Percentiles rank a stretch among this genome's conserved stretches.
These are phyloP conservation scores for Fragilariopsis cylindrus DNA, from an alignment of 108 stramenopile species.

Conservation along the genomic window DNA sequence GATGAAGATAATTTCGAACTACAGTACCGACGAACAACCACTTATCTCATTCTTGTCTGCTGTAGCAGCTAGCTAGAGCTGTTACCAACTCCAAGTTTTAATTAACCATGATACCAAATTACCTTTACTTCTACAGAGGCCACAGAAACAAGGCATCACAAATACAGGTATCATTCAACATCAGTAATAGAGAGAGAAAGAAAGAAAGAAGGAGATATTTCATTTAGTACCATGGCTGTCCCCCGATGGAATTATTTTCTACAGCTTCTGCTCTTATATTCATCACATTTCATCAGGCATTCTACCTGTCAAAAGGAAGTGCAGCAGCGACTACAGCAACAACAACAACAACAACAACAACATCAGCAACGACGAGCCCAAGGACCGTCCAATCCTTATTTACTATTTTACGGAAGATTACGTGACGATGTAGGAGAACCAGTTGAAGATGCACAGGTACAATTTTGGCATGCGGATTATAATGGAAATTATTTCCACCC, in stretches of 20 bases:
- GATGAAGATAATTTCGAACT: too few relatives aligned
- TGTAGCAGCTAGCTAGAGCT: too few relatives aligned
- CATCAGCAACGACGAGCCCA: background rate
- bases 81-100: too few relatives aligned
- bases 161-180: too few relatives aligned
- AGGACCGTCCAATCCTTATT: conserved; percentile 4
- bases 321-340: background rate
- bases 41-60: too few relatives aligned
- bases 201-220: too few relatives aligned
- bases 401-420: conserved; percentile 20
- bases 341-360: background rate
- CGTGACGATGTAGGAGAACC: conserved; percentile 31
- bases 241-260: background rate
- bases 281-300: background rate
- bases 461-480: conserved; percentile 35
- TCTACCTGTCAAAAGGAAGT: background rate
- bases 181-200: too few relatives aligned
- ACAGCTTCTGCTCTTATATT: background rate
- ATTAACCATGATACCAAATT: too few relatives aligned
- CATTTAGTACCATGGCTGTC: background rate
- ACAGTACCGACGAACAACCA: too few relatives aligned
- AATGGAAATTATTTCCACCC: conserved; percentile 34
- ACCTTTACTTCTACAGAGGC: too few relatives aligned
- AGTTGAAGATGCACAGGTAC: conserved; percentile 27
- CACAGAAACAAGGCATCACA: too few relatives aligned